Conservation (phyloP, 2,329 filamentous ascomycete species). For the Fusarium setosum region DNA sequence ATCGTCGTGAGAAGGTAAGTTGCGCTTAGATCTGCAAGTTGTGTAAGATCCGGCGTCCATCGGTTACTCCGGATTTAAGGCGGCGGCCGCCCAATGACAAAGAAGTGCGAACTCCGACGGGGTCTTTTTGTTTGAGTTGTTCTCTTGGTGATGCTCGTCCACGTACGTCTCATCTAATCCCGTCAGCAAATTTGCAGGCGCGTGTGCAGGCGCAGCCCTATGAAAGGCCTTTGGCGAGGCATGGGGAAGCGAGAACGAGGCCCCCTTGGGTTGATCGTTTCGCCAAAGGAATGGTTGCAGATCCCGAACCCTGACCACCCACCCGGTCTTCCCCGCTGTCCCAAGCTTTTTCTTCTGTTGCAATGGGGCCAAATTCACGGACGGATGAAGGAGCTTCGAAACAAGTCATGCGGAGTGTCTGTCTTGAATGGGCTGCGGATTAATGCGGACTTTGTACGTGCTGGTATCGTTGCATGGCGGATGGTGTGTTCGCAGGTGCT, state of each 20-base stretch:
- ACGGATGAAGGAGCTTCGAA: neutral
- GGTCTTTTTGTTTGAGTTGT: neutral
- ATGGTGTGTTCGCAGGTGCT: neutral
- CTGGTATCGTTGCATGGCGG: neutral
- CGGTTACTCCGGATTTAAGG: conserved; percentile 39
- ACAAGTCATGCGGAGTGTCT: neutral
- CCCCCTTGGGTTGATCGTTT: neutral
- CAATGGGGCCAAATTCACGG: neutral
- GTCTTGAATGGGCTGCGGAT: neutral
- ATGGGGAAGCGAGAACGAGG: conserved; percentile 2
- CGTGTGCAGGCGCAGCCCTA: conserved; percentile 3
- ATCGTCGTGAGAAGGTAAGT: neutral
- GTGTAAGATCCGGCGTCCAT: conserved; percentile 23
- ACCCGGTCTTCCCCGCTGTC: neutral
- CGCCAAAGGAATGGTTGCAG: conserved; percentile 7
- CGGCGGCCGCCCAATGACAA: neutral
- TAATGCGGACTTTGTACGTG: conserved; percentile 30
- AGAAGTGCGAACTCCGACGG: conserved; percentile 2
- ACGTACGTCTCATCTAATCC: conserved; percentile 23
- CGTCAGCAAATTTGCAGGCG: conserved; percentile 24
- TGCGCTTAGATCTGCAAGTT: conserved; percentile 10
- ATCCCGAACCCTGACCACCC: conserved; percentile 10
- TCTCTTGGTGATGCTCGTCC: neutral
- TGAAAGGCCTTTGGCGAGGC: neutral
- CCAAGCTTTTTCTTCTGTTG: neutral